These are phyloP conservation scores for Moricandia arvensis DNA, from an alignment of 345 rosid genomes.

Conservation along the genomic window DNA sequence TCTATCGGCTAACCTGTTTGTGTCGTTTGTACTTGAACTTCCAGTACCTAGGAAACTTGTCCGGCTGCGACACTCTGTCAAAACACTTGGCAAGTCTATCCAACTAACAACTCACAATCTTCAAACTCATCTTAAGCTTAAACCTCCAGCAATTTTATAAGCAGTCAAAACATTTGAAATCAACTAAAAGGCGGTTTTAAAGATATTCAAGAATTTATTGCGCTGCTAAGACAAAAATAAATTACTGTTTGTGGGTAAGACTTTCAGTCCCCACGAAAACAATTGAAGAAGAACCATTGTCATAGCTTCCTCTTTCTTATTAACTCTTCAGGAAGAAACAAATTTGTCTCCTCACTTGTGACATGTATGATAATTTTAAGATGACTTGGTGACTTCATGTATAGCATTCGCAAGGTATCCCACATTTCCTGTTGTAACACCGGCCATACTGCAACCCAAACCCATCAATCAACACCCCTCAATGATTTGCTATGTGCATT, in stretches of 20 bases:
- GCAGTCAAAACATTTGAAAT: not conserved
- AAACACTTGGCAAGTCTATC: not conserved
- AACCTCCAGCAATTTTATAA: not conserved
- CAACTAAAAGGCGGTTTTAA: not conserved
- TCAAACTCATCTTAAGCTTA: not conserved
- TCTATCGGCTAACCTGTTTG: not conserved
- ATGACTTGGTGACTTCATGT: constrained; percentile 68
- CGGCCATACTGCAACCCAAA: constrained; percentile 81
- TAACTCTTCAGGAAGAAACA: not conserved
- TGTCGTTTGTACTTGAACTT: not conserved
- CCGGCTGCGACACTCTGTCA: not conserved
- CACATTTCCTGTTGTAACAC: constrained; percentile 80
- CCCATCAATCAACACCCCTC: not conserved
- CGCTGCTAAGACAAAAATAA: not conserved
- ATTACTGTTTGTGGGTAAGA: constrained; percentile 6
- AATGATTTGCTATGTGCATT: constrained; percentile 2
- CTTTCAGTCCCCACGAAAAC: constrained; percentile 25
- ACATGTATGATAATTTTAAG: constrained; percentile 16
- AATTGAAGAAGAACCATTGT: constrained; percentile 10
- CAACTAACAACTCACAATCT: not conserved
- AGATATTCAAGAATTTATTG: not conserved
- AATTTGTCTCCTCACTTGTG: not conserved
- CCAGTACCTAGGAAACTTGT: not conserved
- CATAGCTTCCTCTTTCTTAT: constrained; percentile 15
- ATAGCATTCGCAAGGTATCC: constrained; percentile 86